Evolutionary conservation across 106 monocot species (phyloP).

Genomic region (Dioscorea dumetorum): DNA sequence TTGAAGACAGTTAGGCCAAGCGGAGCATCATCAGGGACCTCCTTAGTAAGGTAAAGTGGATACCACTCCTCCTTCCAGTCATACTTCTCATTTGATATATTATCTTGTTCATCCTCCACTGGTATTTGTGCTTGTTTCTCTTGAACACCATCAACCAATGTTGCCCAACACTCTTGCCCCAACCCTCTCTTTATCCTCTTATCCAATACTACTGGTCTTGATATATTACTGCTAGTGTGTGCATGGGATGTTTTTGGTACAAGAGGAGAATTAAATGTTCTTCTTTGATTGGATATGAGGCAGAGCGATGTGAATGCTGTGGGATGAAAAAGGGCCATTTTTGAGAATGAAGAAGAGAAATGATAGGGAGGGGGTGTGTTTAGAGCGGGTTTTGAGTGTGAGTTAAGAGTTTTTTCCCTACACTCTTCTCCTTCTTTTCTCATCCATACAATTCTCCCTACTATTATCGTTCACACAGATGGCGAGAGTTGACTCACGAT

Average conservation of each 20-base stretch:
- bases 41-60: slow-evolving; percentile 49
- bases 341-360: background rate
- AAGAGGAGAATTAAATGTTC: background rate
- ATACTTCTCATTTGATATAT: slow-evolving; percentile 15
- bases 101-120: slow-evolving; percentile 10
- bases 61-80: slow-evolving; percentile 86
- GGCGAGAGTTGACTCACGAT: too few relatives aligned
- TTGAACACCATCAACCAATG: slow-evolving; percentile 19
- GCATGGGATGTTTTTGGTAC: background rate
- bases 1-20: slow-evolving; percentile 57
- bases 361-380: background rate
- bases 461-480: too few relatives aligned
- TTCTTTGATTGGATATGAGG: slow-evolving; percentile 1
- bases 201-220: background rate
- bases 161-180: slow-evolving; percentile 8
- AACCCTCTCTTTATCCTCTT: slow-evolving; percentile 5
- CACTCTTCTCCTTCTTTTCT: background rate
- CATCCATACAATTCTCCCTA: background rate
- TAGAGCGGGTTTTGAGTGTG: background rate
- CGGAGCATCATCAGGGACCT: slow-evolving; percentile 60
- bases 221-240: background rate
- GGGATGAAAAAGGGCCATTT: slow-evolving; percentile 5
- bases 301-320: slow-evolving; percentile 9
- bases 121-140: slow-evolving; percentile 21
- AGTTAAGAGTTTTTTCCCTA: background rate